Base-by-base conservation (phyloP, 2,329 filamentous ascomycete genomes). In the Aschersonia sp. region DNA sequence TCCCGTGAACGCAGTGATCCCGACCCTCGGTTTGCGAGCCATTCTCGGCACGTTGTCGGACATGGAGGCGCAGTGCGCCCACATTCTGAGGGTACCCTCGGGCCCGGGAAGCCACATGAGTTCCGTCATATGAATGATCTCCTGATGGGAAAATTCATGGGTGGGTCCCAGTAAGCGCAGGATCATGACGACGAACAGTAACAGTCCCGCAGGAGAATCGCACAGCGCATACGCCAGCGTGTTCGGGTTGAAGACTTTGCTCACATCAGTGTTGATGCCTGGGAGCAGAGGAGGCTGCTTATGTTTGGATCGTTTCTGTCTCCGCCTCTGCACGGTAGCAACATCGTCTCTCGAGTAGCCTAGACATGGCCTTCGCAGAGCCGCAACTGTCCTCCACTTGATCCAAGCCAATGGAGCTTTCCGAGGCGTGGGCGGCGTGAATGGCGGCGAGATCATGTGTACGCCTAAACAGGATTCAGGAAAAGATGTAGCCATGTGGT, bases 61-160 rank as follows among this genome's bases (percentile, higher is more conserved):
- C 5, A 55, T 52, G 40, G 61, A 59, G 12, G 62, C 60, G 40
- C 68, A 71, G 38, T 68, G 59, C 5, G 73, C 67, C 74, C 72
- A 77, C 48, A 73, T 82, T 30, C 78, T 65, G 54, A 82, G 61
- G 3, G 71, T 72, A 2, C 72, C 72, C 55, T 84, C 80, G 0
- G 79, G 79, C 0, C 80, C 81, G 0, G 81, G 80, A 1, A 85
- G 61, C 82, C 81, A 85, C 29, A 78, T 74, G 31, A 84, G 62
- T 58, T 77, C 73, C 1, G 77, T 73, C 55, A 81, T 66, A 20
- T 76, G 77, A 50, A 85, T 67, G 30, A 84, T 66, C 48, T 83
- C 76, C 10, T 67, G 64, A 3, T 67, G 63, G 2, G 67, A 66
- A 46, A 77, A 66, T 12, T 65, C 62, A 48, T 66, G 60, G 49